Base-by-base conservation (phyloP, 768 basidiomycete species). In the Termitomyces sp. region DNA sequence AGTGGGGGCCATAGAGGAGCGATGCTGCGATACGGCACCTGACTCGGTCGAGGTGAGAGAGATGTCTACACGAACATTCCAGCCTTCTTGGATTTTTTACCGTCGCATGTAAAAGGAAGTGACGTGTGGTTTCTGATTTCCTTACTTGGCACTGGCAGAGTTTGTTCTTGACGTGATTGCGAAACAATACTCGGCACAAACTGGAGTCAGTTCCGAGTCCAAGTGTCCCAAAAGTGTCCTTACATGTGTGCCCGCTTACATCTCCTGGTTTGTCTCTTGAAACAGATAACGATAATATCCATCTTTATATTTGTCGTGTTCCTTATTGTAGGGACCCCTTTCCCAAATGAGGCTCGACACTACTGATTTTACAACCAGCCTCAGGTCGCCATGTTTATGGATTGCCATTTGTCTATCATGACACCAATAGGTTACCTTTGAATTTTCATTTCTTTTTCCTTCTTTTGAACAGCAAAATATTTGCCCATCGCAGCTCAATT, bases 161-260 rank as follows among this genome's bases (percentile, higher is more conserved):
- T 55, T 55, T 55, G 53, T 55, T 40, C 53, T 55, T 28, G 16
- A 40, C 18, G 39, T 40, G 53, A n/a, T 32, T 40, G 24, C 53
- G 18, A 11, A 28, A 40, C 39, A 40, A 55, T 18, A 24, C 8
- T 1, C 20, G 49, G 32, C 18, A n/a, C 9, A 33, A 33, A 33
- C 9, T 18, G 20, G 5, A n/a, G 16, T 15, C 3, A n/a, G 8
- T n/a, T 28, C 28, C 28, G 28, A 28, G 28, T 28, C 42, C n/a
- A n/a, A n/a, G n/a, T n/a, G n/a, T 8, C 8, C n/a, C 7, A n/a
- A 9, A 11, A 4, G 7, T 11, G 44, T 28, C 48, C 28, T 8
- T 24, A 24, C 46, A 8, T 38, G 36, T 39, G 18, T 11, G 32
- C 33, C 49, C 18, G 32, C 49, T 11, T 8, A 38, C 13, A 38